Conservation (phyloP, 805 yeast species). For the Spathaspora hagerdaliae region DNA sequence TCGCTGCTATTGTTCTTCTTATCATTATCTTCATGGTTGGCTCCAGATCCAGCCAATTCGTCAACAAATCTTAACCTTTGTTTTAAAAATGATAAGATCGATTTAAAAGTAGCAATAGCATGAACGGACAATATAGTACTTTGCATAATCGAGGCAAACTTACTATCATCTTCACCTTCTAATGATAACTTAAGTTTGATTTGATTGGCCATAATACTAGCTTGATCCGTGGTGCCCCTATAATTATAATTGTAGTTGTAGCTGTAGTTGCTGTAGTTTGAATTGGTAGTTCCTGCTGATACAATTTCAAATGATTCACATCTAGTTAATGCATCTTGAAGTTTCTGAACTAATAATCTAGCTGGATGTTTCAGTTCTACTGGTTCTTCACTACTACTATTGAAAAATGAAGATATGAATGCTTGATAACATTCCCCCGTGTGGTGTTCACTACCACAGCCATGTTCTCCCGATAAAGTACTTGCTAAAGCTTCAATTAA, state of each 20-base stretch:
- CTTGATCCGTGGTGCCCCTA: conserved; percentile 20
- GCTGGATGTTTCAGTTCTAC: conserved; percentile 17
- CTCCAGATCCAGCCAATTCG: conserved; percentile 12
- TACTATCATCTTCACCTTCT: conserved; percentile 10
- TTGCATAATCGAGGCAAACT: conserved; percentile 21
- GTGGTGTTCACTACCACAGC: background rate
- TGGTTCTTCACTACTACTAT: conserved; percentile 11
- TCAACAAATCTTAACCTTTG: conserved; percentile 34
- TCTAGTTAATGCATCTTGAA: conserved; percentile 73
- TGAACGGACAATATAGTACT: conserved; percentile 47
- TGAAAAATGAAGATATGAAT: conserved; percentile 41
- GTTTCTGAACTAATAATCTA: conserved; percentile 46
- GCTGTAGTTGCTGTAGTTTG: conserved; percentile 1
- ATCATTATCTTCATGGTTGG: conserved; percentile 13
- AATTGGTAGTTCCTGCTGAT: conserved; percentile 35
- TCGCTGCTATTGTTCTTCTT: conserved; percentile 3
- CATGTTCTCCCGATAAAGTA: conserved; percentile 23
- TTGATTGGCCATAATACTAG: conserved; percentile 68
- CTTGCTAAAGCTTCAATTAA: conserved; percentile 42
- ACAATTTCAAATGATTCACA: conserved; percentile 68
- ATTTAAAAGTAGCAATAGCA: conserved; percentile 57
- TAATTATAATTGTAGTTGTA: conserved; percentile 8
- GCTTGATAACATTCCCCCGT: conserved; percentile 31
- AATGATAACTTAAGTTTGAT: conserved; percentile 50
- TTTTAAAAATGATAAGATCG: conserved; percentile 45